A percentile compares a stretch with the other conserved stretches of the same genome.
Evolutionary conservation across 2,329 filamentous ascomycete genomes (phyloP).

Genomic region (Paecilomyces fulvus): DNA sequence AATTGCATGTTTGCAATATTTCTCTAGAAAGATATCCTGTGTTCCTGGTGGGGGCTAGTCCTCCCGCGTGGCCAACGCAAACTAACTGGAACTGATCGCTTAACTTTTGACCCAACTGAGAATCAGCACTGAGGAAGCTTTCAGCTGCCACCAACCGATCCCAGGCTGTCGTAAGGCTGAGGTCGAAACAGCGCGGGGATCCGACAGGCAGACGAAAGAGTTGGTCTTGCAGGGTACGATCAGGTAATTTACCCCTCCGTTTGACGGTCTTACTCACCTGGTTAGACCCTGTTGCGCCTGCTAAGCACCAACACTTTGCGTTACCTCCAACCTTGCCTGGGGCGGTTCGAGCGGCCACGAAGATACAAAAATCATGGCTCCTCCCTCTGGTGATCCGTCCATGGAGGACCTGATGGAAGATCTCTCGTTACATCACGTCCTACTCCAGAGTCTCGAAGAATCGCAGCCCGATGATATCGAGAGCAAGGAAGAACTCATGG

Average conservation of each 20-base stretch:
- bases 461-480: slow-evolving; percentile 16
- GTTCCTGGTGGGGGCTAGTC: background rate
- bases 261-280: background rate
- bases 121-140: background rate
- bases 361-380: slow-evolving; percentile 2
- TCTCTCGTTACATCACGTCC: slow-evolving; percentile 21
- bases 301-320: background rate
- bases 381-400: slow-evolving; percentile 8
- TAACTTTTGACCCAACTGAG: background rate
- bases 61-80: background rate
- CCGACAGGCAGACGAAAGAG: background rate
- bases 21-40: background rate
- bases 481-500: slow-evolving; percentile 18
- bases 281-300: background rate
- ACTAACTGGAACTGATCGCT: background rate
- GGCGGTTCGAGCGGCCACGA: background rate
- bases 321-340: slow-evolving; percentile 1
- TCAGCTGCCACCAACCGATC: background rate
- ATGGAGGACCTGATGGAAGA: slow-evolving; percentile 22
- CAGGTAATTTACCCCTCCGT: background rate
- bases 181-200: background rate
- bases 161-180: background rate
- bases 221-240: background rate
- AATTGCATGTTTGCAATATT: background rate
- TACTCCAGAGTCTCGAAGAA: slow-evolving; percentile 21